These are phyloP conservation scores for Notholithocarpus densiflorus DNA, from an alignment of 306 rosid genomes.

Conservation along the genomic window DNA sequence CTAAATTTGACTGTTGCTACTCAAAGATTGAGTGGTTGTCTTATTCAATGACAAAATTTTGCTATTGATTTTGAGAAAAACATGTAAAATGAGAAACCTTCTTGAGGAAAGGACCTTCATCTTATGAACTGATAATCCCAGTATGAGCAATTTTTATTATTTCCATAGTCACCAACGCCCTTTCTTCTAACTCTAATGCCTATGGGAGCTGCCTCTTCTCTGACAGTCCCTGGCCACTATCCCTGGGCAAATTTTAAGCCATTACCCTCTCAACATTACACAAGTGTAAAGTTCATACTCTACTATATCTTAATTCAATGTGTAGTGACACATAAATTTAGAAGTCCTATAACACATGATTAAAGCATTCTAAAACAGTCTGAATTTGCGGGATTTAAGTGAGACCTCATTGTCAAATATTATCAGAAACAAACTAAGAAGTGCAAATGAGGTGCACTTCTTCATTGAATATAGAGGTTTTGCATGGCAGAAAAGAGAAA, in stretches of 20 bases:
- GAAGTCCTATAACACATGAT: neutral
- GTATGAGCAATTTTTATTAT: neutral
- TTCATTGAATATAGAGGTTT: neutral
- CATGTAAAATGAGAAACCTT: neutral
- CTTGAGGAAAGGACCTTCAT: neutral
- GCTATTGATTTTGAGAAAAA: neutral
- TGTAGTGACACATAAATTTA: neutral
- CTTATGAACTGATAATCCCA: neutral
- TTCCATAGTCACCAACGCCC: neutral
- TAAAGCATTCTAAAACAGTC: neutral
- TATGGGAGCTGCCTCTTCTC: neutral
- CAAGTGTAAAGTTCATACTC: too few species aligned
- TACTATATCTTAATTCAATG: neutral
- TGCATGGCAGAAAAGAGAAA: neutral
- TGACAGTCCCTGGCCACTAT: neutral
- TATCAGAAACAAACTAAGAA: neutral
- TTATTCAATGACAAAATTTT: neutral
- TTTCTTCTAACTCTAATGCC: neutral
- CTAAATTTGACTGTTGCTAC: neutral
- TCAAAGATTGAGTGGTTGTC: neutral
- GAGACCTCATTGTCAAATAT: neutral
- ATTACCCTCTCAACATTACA: neutral
- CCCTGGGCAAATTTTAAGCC: neutral
- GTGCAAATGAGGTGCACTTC: neutral
- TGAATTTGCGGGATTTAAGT: neutral